These are phyloP conservation scores for Coemansia sp. DNA, from an alignment of 192 early-diverging fungal genomes.

Conservation along the genomic window DNA sequence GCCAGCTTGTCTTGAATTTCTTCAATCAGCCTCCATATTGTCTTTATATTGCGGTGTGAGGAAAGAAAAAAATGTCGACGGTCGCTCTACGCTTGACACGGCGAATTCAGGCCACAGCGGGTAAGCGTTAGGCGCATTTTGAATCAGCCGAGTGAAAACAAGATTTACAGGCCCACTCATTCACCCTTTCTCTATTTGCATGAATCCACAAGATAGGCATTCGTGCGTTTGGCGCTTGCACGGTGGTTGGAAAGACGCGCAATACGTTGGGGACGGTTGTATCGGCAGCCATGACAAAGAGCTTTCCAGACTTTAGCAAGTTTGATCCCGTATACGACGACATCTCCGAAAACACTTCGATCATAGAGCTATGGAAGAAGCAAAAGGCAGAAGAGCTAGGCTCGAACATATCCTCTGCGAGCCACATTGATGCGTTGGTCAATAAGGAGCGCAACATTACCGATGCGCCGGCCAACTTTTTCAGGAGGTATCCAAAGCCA, in stretches of 20 bases:
- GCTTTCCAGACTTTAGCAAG: conserved; percentile 27
- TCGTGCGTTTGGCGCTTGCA: conserved; percentile 3
- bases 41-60: background rate
- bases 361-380: conserved; percentile 50
- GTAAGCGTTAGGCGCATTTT: conserved; percentile 1
- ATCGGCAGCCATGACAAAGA: conserved; percentile 1
- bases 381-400: conserved; percentile 39
- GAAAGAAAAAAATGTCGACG: conserved; percentile 5
- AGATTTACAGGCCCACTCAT: background rate
- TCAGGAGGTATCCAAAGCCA: conserved; percentile 16
- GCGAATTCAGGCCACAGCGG: background rate
- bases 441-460: conserved; percentile 32
- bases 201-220: background rate
- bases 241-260: background rate
- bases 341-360: conserved; percentile 36
- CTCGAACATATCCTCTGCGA: conserved; percentile 5
- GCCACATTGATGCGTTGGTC: conserved; percentile 17
- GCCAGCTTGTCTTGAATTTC: background rate
- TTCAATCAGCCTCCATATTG: background rate
- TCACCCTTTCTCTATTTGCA: background rate
- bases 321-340: conserved; percentile 48
- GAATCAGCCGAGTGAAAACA: background rate
- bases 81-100: background rate
- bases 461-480: conserved; percentile 12
- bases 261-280: background rate